Evolutionary conservation across 163 green algal genomes (phyloP).

Genomic region (Prototheca cutis): DNA sequence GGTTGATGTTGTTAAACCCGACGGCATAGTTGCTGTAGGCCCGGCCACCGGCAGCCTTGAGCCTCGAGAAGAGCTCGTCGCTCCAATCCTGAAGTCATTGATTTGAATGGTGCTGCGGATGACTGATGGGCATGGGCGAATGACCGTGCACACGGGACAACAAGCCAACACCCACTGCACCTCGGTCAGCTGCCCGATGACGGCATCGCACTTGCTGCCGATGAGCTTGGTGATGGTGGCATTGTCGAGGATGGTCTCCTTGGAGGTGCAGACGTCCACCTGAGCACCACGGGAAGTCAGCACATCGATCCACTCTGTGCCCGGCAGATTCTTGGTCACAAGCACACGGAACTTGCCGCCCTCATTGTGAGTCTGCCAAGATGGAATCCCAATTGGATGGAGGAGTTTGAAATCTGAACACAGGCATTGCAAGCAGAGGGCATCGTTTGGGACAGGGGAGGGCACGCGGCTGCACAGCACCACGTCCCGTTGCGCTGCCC

Average conservation of each 20-base stretch:
- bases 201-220: constrained; percentile 79
- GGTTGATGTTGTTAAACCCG: constrained; percentile 96
- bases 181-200: constrained; percentile 94
- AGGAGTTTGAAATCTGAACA: too few relatives aligned
- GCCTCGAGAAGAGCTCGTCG: constrained; percentile 74
- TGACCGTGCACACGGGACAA: too few relatives aligned
- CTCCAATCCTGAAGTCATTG: constrained; percentile 80
- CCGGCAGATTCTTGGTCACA: constrained; percentile 91
- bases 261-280: constrained; percentile 59
- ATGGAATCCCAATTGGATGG: too few relatives aligned
- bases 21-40: constrained; percentile 96
- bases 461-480: too few relatives aligned
- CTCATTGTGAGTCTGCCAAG: constrained; percentile 86
- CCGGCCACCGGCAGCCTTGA: constrained; percentile 72
- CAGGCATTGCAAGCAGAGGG: too few relatives aligned
- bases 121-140: too few relatives aligned
- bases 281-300: constrained; percentile 61
- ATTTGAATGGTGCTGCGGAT: too few relatives aligned
- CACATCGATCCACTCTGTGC: constrained; percentile 79
- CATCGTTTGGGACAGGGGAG: too few relatives aligned
- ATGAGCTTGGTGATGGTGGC: constrained; percentile 81
- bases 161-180: too few relatives aligned
- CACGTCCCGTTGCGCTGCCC: too few relatives aligned
- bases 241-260: constrained; percentile 80
- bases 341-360: constrained; percentile 73